Percentiles rank a stretch among this genome's conserved stretches.
These are phyloP conservation scores for Penicillium desertorum DNA, from an alignment of 495 filamentous ascomycete species.

Conservation along the genomic window DNA sequence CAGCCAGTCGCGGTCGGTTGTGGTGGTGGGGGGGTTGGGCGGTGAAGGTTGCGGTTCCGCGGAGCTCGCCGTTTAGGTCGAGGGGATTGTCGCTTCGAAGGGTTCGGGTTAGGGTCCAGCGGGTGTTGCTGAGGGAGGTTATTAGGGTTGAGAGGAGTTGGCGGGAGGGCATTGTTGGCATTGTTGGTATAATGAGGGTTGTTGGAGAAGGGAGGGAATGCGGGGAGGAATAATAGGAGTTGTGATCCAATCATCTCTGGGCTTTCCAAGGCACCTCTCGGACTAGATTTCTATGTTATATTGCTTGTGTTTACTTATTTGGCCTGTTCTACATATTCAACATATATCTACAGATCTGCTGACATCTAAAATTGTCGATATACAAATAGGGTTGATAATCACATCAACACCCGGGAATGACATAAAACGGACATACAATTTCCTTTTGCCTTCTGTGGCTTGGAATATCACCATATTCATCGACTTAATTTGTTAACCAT, in stretches of 20 bases:
- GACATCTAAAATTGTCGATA: no score
- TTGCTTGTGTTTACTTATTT: not conserved
- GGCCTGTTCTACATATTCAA: no score
- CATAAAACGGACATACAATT: not conserved
- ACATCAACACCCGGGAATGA: not conserved
- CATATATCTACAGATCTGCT: no score
- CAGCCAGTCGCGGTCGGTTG: conserved; percentile 35
- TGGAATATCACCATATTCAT: not conserved
- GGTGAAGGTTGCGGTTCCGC: conserved; percentile 44
- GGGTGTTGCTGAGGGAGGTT: conserved; percentile 31
- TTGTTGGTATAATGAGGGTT: not conserved
- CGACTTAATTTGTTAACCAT: not conserved
- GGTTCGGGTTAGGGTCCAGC: conserved; percentile 42
- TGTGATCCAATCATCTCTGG: not conserved
- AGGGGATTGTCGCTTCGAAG: conserved; percentile 46
- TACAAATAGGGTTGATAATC: no score
- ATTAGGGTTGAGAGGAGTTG: conserved; percentile 30
- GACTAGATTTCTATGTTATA: not conserved
- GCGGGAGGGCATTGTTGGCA: conserved; percentile 12
- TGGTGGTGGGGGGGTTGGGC: conserved; percentile 19
- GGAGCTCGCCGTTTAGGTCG: conserved; percentile 43
- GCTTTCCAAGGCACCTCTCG: not conserved
- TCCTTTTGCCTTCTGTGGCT: not conserved
- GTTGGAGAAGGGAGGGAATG: conserved; percentile 1
- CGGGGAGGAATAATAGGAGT: not conserved